Evolutionary conservation across 495 filamentous ascomycete species (phyloP).

Genomic region (Pyrenopolyporus hunteri): DNA sequence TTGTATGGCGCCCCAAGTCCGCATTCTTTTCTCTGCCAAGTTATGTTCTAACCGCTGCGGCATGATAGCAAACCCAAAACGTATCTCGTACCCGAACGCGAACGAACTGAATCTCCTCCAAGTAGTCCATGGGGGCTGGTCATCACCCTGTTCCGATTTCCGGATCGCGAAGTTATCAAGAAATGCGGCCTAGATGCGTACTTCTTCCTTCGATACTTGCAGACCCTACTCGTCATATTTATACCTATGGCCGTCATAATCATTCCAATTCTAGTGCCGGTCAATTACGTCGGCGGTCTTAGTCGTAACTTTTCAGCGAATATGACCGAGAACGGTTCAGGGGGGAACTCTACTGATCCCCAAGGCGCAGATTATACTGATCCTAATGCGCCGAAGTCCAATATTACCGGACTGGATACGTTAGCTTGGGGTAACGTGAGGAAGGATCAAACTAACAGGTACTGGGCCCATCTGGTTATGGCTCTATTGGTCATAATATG

Average conservation of each 20-base stretch:
- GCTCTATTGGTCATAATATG: constrained; percentile 81
- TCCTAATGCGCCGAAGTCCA: constrained; percentile 45
- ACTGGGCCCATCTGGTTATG: constrained; percentile 88
- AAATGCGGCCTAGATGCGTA: constrained; percentile 97
- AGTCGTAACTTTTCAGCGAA: constrained; percentile 59
- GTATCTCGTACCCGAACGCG: constrained; percentile 87
- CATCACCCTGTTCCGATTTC: constrained; percentile 72
- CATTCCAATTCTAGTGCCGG: constrained; percentile 82
- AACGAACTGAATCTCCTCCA: constrained; percentile 75
- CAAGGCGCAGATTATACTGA: constrained; percentile 30
- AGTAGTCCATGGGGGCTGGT: constrained; percentile 73
- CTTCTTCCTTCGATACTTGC: constrained; percentile 94
- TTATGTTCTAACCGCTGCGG: constrained; percentile 26
- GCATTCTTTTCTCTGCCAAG: background rate
- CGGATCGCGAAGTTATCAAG: constrained; percentile 86
- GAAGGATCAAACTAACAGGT: constrained; percentile 69
- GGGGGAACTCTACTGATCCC: constrained; percentile 43
- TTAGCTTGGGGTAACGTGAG: constrained; percentile 92
- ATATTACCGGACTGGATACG: constrained; percentile 74
- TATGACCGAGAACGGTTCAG: constrained; percentile 34
- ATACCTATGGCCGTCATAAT: constrained; percentile 78
- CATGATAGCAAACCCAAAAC: constrained; percentile 76
- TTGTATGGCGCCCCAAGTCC: constrained; percentile 59
- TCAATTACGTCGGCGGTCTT: constrained; percentile 79
- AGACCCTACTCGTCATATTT: constrained; percentile 92